phyloP scores from a whole-genome alignment of 1,139 yeast genomes.

The Schizosaccharomyces versatilis region DNA sequence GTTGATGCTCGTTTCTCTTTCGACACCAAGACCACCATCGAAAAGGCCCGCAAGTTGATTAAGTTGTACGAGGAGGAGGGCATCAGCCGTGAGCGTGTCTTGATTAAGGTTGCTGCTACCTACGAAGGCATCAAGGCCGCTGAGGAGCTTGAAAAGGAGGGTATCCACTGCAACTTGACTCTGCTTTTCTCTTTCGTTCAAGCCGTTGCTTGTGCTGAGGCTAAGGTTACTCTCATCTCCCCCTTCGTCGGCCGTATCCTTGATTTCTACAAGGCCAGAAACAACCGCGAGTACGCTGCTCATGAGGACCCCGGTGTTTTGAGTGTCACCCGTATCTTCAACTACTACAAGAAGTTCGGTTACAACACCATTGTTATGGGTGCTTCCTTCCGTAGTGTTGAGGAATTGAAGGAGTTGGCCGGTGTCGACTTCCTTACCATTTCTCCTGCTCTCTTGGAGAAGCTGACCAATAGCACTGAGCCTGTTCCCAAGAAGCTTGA shows the following conservation, averaged over 20 bases:
- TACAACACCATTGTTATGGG: slow-evolving; percentile 98
- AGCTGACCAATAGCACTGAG: slow-evolving; percentile 56
- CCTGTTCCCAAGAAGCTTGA: slow-evolving; percentile 65
- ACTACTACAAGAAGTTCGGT: slow-evolving; percentile 93
- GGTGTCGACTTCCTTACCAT: slow-evolving; percentile 95
- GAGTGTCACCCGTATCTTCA: slow-evolving; percentile 71
- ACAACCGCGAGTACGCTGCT: slow-evolving; percentile 66
- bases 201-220: slow-evolving; percentile 99
- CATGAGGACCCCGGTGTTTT: slow-evolving; percentile 89
- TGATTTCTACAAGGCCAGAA: slow-evolving; percentile 92
- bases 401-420: slow-evolving; percentile 90
- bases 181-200: slow-evolving; percentile 83
- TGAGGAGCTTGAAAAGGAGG: slow-evolving; percentile 73
- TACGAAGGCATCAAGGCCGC: slow-evolving; percentile 99
- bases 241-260: slow-evolving; percentile 98
- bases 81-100: slow-evolving; percentile 64
- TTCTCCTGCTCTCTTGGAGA: slow-evolving; percentile 80
- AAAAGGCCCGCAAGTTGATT: slow-evolving; percentile 77
- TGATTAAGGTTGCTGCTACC: slow-evolving; percentile 92
- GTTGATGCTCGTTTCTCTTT: slow-evolving; percentile 95
- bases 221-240: slow-evolving; percentile 81
- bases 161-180: slow-evolving; percentile 87
- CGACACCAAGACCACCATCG: slow-evolving; percentile 77
- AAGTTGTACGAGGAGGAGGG: slow-evolving; percentile 66
- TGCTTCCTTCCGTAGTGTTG: slow-evolving; percentile 95